These are phyloP conservation scores for Cutaneotrichosporon dermatis DNA, from an alignment of 1,284 basidiomycete genomes.

Conservation along the genomic window DNA sequence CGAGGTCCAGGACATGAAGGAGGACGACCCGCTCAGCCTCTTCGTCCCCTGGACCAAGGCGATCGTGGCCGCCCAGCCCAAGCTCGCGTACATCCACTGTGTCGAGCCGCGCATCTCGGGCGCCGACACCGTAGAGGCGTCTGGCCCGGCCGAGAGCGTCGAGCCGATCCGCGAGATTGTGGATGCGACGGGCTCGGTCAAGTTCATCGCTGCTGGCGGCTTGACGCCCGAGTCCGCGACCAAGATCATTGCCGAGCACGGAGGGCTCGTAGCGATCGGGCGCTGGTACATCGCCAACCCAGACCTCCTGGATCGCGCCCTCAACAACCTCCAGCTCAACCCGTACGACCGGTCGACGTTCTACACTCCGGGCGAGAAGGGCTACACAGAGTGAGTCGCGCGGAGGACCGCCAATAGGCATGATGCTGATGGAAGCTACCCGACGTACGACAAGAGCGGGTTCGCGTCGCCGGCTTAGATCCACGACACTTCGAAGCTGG, in stretches of 20 bases:
- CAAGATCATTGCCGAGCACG: constrained; percentile 40
- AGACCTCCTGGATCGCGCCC: constrained; percentile 55
- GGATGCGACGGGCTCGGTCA: neutral
- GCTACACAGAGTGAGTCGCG: constrained; percentile 24
- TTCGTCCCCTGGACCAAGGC: constrained; percentile 23
- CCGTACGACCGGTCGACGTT: constrained; percentile 41
- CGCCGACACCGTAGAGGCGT: constrained; percentile 17
- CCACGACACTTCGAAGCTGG: no score
- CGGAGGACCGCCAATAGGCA: neutral
- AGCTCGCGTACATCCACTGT: constrained; percentile 59
- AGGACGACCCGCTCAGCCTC: constrained; percentile 45
- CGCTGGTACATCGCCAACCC: constrained; percentile 55
- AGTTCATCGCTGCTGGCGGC: constrained; percentile 56
- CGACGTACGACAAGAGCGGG: constrained; percentile 1
- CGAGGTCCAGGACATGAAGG: constrained; percentile 49
- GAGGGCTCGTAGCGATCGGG: constrained; percentile 53
- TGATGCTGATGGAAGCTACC: constrained; percentile 4
- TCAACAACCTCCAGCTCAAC: constrained; percentile 35
- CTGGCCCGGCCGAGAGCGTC: constrained; percentile 23
- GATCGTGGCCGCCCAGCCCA: constrained; percentile 50
- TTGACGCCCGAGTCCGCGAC: constrained; percentile 36
- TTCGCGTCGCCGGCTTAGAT: neutral
- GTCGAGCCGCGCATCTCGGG: constrained; percentile 51
- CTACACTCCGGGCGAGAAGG: constrained; percentile 25
- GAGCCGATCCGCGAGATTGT: constrained; percentile 25